phyloP scores from a whole-genome alignment of 306 rosid genomes.

The Begonia loranthoides region DNA sequence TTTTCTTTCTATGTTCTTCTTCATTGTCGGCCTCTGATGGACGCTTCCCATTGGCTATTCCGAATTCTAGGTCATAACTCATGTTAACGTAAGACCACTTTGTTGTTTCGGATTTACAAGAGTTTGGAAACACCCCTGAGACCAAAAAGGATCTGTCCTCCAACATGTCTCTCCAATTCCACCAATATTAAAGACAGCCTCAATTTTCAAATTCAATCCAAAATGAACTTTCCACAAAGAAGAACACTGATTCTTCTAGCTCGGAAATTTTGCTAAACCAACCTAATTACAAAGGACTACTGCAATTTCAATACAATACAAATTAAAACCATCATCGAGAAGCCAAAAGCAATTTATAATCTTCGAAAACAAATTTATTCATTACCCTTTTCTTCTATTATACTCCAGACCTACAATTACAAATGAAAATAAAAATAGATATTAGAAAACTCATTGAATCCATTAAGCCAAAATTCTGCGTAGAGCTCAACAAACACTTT shows the following conservation, averaged over 20 bases:
- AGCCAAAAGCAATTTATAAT: too few relatives aligned
- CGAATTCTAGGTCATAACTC: conserved; percentile 36
- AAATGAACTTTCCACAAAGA: conserved; percentile 8
- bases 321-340: too few relatives aligned
- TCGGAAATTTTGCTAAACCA: conserved; percentile 2
- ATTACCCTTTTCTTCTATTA: too few relatives aligned
- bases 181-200: conserved; percentile 1
- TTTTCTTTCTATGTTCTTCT: conserved; percentile 31
- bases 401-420: too few relatives aligned
- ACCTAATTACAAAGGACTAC: too few relatives aligned
- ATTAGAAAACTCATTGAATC: too few relatives aligned
- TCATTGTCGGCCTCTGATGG: conserved; percentile 27
- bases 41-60: conserved; percentile 43
- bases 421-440: too few relatives aligned
- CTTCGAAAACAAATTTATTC: too few relatives aligned
- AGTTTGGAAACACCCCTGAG: conserved; percentile 56
- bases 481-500: too few relatives aligned
- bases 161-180: conserved; percentile 54
- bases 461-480: too few relatives aligned
- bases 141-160: conserved; percentile 56
- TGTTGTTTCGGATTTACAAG: conserved; percentile 39
- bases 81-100: conserved; percentile 46
- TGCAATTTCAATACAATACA: too few relatives aligned
- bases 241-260: conserved; percentile 18
- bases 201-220: conserved; percentile 11